Base-by-base conservation (phyloP, 2,329 filamentous ascomycete genomes). In the Arthrocladium fulminans region DNA sequence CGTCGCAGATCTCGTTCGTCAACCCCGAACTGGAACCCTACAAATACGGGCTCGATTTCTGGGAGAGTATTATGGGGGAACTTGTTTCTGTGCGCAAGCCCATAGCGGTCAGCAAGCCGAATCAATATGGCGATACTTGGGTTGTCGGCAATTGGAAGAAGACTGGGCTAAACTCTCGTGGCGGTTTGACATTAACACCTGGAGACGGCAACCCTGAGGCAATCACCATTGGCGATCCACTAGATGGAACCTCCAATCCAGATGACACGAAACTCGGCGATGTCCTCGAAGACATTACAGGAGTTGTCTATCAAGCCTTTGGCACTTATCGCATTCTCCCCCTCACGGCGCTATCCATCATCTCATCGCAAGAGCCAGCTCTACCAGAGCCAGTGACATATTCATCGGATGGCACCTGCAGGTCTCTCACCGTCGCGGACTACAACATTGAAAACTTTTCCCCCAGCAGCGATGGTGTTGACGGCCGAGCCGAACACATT, bases 391-490 rank as follows among this genome's bases (percentile, higher is more conserved):
- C 77, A 0, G 75, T 76, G 3, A 70, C 68, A 15, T 72, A 86
- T 29, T 61, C 63, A 22, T 78, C 78, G 55, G 69, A 66, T 22
- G 75, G 76, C 1, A 69, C 68, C 49, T 86, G 83, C 66, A 68
- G 68, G 2, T 78, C 75, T 35, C 65, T 86, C 51, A 84, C 81
- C 1, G 63, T 85, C 20, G 81, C 76, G 43, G 73, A 75, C 51
- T 86, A 86, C 71, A 86, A 86, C 62, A 73, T 84, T 25, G 80
- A 85, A 63, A 86, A 86, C 63, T 70, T 86, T 13, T 66, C 71
- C 6, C 76, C 81, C 0, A 70, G 67, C 27, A 77, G 76, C 0
- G 55, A 69, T 1, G 75, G 80, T 54, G 15, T 46, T n/a, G 13
- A 30, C 9, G 25, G 25, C 24, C 41, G 41, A 20, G 77, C 81